A percentile compares a stretch with the other conserved stretches of the same genome.
Conservation (phyloP, 2,329 filamentous ascomycete genomes). For the Exserohilum turcica region DNA sequence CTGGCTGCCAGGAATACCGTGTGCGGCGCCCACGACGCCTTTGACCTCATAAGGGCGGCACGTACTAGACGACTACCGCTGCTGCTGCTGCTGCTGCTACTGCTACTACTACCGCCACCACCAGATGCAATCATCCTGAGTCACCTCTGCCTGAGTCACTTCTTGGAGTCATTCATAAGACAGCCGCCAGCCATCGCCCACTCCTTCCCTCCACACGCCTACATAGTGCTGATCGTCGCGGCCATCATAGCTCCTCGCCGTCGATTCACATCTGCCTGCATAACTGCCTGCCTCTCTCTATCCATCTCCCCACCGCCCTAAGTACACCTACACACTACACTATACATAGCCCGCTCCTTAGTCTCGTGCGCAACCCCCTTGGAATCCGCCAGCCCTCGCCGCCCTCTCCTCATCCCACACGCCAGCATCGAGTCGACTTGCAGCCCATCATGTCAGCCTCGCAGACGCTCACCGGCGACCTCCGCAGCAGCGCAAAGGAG, state of each 20-base stretch:
- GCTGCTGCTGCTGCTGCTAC: too few species aligned
- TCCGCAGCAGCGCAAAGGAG: constrained; percentile 60
- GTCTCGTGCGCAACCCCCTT: not conserved
- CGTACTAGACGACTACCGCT: too few species aligned
- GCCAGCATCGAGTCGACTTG: not conserved
- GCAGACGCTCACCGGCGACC: constrained; percentile 57
- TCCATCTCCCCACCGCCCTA: not conserved
- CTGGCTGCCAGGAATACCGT: too few species aligned
- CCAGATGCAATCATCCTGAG: too few species aligned
- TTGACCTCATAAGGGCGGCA: constrained; percentile 35
- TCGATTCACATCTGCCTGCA: too few species aligned
- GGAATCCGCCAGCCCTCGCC: not conserved
- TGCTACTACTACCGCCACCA: too few species aligned
- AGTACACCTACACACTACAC: too few species aligned
- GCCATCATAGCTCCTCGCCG: too few species aligned
- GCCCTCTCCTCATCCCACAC: too few species aligned
- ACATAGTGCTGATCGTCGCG: not conserved
- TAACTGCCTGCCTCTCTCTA: constrained; percentile 3
- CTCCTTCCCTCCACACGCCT: constrained; percentile 32
- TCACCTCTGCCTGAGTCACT: constrained; percentile 38
- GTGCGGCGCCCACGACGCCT: too few species aligned
- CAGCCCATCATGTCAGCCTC: constrained; percentile 51
- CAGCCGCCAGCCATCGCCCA: constrained; percentile 39
- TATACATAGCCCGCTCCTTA: too few species aligned
- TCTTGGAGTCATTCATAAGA: constrained; percentile 42